Percentiles rank a stretch among this genome's conserved stretches.
phyloP scores from a whole-genome alignment of 139 green algal genomes.

The Chlamydomonas sphaeroides region DNA sequence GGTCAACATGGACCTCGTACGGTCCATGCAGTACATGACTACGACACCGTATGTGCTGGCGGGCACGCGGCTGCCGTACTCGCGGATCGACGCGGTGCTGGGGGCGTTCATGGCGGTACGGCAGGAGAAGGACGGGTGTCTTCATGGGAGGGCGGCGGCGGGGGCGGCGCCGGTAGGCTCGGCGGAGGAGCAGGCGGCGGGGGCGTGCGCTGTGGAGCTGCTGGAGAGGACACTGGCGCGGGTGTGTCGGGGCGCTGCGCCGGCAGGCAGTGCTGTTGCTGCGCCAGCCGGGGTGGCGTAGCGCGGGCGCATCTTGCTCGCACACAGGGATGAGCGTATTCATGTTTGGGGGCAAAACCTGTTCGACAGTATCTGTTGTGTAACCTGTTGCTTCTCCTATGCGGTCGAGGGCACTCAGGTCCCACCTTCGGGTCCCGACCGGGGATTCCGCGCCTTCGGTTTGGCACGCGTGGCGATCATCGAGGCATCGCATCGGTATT shows the following conservation, averaged over 20 bases:
- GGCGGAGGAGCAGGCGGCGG: not conserved
- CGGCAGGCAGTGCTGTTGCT: no score
- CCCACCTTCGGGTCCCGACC: no score
- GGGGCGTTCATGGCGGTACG: constrained; percentile 2
- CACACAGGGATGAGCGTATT: no score
- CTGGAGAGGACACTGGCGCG: not conserved
- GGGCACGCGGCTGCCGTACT: constrained; percentile 7
- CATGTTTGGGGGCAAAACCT: no score
- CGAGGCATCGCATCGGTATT: no score
- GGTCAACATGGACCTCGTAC: constrained; percentile 12
- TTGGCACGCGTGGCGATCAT: no score
- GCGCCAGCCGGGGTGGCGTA: no score
- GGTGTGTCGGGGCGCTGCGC: not conserved
- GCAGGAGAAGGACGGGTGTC: not conserved
- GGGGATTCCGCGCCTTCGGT: no score
- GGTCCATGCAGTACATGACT: constrained; percentile 29
- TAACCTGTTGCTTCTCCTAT: no score
- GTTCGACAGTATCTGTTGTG: no score
- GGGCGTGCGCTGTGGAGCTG: not conserved
- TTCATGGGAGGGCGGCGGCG: not conserved
- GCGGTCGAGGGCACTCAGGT: no score
- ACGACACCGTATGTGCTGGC: constrained; percentile 26
- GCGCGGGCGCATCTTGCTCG: no score
- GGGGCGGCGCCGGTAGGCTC: not conserved
- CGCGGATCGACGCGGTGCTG: not conserved